Evolutionary conservation across 208 protist species (phyloP), one percentile per base, ranked within the genome.

Genomic region (Leishmania braziliensis): DNA sequence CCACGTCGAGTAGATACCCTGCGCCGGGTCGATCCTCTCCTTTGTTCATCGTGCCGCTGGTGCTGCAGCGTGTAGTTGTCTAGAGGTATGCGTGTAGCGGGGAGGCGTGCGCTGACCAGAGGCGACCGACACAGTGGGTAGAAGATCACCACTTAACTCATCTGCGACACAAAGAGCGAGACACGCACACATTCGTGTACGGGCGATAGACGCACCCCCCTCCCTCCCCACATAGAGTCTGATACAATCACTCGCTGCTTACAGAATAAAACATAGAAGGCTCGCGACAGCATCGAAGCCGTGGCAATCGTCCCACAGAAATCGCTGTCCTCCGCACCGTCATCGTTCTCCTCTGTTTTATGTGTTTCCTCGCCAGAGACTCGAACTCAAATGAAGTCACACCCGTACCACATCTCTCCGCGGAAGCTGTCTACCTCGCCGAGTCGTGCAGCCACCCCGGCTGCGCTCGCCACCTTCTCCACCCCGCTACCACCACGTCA

Each of bases 401-500:
- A 48, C 3, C 68, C 43, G 20, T 43, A 72, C 20, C 43, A 43
- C 46, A 23, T 29, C 43, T 33, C 68, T 1, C 43, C 68, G 18
- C 68, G 43, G 43, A 46, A n/a, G 18, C 16, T 46, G 23, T 72
- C 36, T 33, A 26, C 23, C 33, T 72, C 68, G 18, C 68, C 36
- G 68, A 29, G 68, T 72, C 23, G 23, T 33, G 9, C 68, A 72
- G 43, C 5, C 8, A 8, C 23, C 23, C 43, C 20, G 26, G 43
- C 58, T 8, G 16, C 79, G 26, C 48, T 29, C 50, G n/a, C 26
- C 50, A 36, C 53, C 1, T 26, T 62, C 26, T 65, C 82, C 26
- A 1, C 70, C 36, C n/a, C 80, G 20, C 39, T 54, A 16, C 36
- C 82, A 53, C 33, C 73, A 78, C 51, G 69, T 53, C 77, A 39